Evolutionary conservation across 305 asterid species (phyloP), one percentile per base, ranked within the genome.

Genomic region (Rubia balearica): DNA sequence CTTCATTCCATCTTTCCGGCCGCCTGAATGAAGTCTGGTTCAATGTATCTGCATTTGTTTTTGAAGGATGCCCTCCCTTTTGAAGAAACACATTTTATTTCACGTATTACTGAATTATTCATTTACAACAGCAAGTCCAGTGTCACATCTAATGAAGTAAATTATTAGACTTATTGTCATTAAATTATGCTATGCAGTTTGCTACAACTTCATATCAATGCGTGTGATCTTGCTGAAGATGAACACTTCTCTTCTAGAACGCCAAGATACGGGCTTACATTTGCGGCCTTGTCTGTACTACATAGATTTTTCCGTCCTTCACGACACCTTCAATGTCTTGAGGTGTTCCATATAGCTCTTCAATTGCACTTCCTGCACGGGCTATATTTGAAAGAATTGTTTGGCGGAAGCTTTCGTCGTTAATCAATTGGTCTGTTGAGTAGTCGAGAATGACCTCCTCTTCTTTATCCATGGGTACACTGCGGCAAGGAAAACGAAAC

Each of bases 271-370:
- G 33, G 36, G 73, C 75, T 91, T 87, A 95, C 95, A 92, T 85
- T 73, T 90, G 99, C 2, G 99, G 98, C 74, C 99, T 88, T 67
- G 99, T 95, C 86, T 95, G 99, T 80, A 95, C 99, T 33, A 95
- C 97, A 46, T 88, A 95, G 36, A 95, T 81, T 74, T 92, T 81
- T 6, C 98, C 98, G 27, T 92, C 98, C 82, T 82, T 87, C 66
- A 95, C 97, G 6, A 86, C 99, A 61, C 99, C 98, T 82, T 95
- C 99, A 38, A 92, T 92, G 74, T 90, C 99, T 81, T 95, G 99
- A 57, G 99, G 86, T 61, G 96, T 84, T 49, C 99, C 96, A 43
- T 90, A 89, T 30, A 94, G 83, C 73, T 86, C 92, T 86, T 94
- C 99, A 24, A 94, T 91, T 8, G 92, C 94, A 67, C 51, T 81